Percentiles rank a stretch among this genome's conserved stretches.
These are phyloP conservation scores for Trichoderma reesei DNA, from an alignment of 495 filamentous ascomycete species.

Conservation along the genomic window DNA sequence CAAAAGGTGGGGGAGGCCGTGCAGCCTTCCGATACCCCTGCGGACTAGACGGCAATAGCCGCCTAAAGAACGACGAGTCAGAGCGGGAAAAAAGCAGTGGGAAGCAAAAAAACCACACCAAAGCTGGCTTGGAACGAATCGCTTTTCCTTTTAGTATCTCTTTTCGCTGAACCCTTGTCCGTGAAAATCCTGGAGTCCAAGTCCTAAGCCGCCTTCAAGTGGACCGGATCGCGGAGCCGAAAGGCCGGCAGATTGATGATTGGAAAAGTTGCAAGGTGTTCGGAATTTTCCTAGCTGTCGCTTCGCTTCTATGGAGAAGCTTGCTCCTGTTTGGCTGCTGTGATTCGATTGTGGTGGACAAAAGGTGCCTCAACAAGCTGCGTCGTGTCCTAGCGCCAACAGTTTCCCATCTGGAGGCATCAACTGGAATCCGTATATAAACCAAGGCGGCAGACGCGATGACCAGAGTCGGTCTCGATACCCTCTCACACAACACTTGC, in stretches of 20 bases:
- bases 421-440: neutral
- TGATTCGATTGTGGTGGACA: too few species aligned
- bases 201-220: too few species aligned
- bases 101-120: too few species aligned
- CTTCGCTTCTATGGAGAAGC: neutral
- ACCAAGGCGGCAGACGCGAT: neutral
- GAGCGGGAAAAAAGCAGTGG: too few species aligned
- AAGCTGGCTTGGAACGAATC: neutral
- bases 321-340: neutral
- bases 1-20: neutral
- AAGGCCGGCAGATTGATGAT: too few species aligned
- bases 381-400: neutral
- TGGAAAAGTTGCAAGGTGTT: conserved; percentile 1
- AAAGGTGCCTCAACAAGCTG: too few species aligned
- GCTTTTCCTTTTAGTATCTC: too few species aligned
- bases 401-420: too few species aligned
- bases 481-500: neutral
- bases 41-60: neutral
- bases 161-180: neutral
- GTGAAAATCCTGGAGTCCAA: neutral
- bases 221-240: too few species aligned
- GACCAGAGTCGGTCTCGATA: neutral
- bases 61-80: neutral
- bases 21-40: conserved; percentile 8
- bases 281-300: too few species aligned